Base-by-base conservation (phyloP, 257 asterid species). In the Ballota nigra region DNA sequence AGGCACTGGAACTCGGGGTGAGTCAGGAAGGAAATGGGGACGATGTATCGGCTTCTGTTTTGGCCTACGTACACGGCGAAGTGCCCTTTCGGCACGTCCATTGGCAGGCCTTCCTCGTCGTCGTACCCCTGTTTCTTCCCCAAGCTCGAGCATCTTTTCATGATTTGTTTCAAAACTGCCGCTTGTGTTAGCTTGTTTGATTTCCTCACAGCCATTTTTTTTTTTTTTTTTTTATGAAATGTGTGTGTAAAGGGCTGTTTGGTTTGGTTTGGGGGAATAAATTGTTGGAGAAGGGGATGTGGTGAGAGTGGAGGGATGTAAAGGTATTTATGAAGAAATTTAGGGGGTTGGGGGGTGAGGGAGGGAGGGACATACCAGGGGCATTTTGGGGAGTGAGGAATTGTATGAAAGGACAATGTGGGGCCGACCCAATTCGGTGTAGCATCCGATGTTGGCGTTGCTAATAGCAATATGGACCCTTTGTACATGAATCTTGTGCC, bases 81-180 rank as follows among this genome's bases (percentile, higher is more conserved):
- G 58, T 85, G 87, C 0, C 89, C 89, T 59, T 78, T 80, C 0
- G 89, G 89, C 10, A 82, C 87, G 53, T 85, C 89, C 6, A 29
- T 6, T 0, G 89, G 89, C 7, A 72, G 72, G 2, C 78, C 79
- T 2, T 43, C 22, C 6, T 77, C 80, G 0, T 74, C 75, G 3
- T 75, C 78, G 74, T 61, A 68, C 22, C 61, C 78, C 6, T 68
- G 40, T 66, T 63, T 84, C 74, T 66, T 81, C 15, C 86, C 83
- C 76, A 82, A 19, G 31, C 82, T 84, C 8, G 86, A 84, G 47
- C 86, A 80, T 26, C 83, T 68, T 41, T 72, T 82, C 79, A 85
- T 12, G 68, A 85, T 85, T 66, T 85, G 86, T 70, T 82, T 80
- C 82, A 84, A 16, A 24, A 58, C 60, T 24, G 72, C 79, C 47